Evolutionary conservation across 768 basidiomycete species (phyloP).

Genomic region (Termitomyces sp.): DNA sequence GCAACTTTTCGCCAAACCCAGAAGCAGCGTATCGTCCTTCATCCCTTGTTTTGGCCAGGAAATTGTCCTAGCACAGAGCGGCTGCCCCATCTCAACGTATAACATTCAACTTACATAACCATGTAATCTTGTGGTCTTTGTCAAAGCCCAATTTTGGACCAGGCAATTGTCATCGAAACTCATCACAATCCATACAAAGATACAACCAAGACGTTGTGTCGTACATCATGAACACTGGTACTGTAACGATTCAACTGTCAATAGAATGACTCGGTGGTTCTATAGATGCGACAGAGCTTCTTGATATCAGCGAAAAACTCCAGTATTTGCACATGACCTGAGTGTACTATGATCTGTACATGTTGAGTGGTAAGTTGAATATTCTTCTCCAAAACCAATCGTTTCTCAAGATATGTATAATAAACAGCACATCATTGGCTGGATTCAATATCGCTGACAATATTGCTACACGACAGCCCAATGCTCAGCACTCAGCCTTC

Average conservation of each 20-base stretch:
- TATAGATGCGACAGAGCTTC: background rate
- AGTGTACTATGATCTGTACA: slow-evolving; percentile 88
- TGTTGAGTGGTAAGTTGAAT: slow-evolving; percentile 77
- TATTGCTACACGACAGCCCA: slow-evolving; percentile 62
- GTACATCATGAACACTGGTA: background rate
- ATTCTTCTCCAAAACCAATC: slow-evolving; percentile 41
- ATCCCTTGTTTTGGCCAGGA: slow-evolving; percentile 12
- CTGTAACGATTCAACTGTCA: background rate
- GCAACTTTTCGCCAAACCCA: too few species aligned
- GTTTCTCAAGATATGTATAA: slow-evolving; percentile 44
- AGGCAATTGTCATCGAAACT: too few species aligned
- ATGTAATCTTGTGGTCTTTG: too few species aligned
- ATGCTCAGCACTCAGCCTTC: slow-evolving; percentile 51
- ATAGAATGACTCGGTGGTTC: background rate
- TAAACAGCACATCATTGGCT: slow-evolving; percentile 59
- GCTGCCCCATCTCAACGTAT: slow-evolving; percentile 10
- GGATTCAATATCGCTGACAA: slow-evolving; percentile 59
- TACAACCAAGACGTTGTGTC: background rate
- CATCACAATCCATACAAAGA: slow-evolving; percentile 8
- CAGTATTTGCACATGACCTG: slow-evolving; percentile 61
- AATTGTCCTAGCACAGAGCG: slow-evolving; percentile 2
- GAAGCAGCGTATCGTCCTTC: too few species aligned
- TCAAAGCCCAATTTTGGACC: too few species aligned
- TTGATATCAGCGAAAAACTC: slow-evolving; percentile 18
- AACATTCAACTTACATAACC: too few species aligned